A percentile compares a stretch with the other conserved stretches of the same genome.
These are phyloP conservation scores for Rhizopus arrhizus DNA, from an alignment of 371 early-diverging fungal species.

Conservation along the genomic window DNA sequence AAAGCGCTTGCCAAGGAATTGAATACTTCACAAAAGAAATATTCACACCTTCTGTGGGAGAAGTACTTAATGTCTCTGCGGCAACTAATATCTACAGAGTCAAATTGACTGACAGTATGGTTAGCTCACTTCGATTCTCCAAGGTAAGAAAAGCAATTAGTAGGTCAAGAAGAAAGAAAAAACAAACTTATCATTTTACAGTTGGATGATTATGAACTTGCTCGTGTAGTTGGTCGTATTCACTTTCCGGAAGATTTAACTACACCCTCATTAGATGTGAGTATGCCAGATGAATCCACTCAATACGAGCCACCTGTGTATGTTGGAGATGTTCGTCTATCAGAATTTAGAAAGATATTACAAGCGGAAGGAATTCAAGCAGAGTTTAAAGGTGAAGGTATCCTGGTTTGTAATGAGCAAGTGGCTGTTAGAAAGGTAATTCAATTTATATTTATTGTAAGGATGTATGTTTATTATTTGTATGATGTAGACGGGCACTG, in stretches of 20 bases:
- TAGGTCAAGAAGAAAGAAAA: not conserved
- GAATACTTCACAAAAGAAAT: conserved; percentile 80
- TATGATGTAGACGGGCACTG: conserved; percentile 48
- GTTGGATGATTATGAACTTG: conserved; percentile 77
- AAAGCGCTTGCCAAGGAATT: conserved; percentile 56
- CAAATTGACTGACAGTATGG: conserved; percentile 82
- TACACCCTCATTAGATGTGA: conserved; percentile 78
- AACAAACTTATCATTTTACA: conserved; percentile 19
- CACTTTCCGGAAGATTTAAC: conserved; percentile 67
- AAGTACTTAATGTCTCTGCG: conserved; percentile 85
- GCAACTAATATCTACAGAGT: conserved; percentile 83
- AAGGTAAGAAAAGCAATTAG: conserved; percentile 46
- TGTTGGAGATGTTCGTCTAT: conserved; percentile 85
- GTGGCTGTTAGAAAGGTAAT: conserved; percentile 72
- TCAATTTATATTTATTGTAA: not conserved
- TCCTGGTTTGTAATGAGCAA: conserved; percentile 81
- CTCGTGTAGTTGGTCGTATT: conserved; percentile 74
- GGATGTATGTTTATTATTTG: not conserved
- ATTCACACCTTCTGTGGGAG: conserved; percentile 77
- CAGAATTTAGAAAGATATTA: conserved; percentile 76
- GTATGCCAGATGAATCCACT: conserved; percentile 43
- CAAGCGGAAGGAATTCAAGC: conserved; percentile 76
- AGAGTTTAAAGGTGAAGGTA: conserved; percentile 82
- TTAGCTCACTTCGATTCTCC: conserved; percentile 75
- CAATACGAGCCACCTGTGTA: conserved; percentile 69